Evolutionary conservation across 1,139 yeast species (phyloP).

Genomic region (Nakaseomyces uthaithaninus): DNA sequence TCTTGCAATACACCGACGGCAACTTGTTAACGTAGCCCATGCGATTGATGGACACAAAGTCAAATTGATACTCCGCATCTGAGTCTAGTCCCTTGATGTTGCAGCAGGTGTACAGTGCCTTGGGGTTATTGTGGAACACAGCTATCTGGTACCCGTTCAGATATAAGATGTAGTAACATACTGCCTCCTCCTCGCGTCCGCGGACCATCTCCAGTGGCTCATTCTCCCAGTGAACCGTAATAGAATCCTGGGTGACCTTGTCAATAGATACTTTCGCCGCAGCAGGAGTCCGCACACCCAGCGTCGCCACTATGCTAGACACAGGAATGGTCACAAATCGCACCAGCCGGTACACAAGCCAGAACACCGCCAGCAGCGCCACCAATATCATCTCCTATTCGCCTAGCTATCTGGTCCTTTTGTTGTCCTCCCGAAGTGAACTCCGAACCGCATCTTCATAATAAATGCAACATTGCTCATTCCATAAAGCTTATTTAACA

Average conservation of each 20-base stretch:
- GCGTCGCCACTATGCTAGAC: conserved; percentile 40
- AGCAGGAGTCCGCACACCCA: conserved; percentile 50
- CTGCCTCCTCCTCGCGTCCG: conserved; percentile 10
- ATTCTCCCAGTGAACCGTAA: conserved; percentile 52
- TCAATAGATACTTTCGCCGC: conserved; percentile 52
- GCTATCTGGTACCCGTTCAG: conserved; percentile 28
- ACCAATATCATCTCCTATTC: conserved; percentile 2
- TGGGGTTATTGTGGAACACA: conserved; percentile 26
- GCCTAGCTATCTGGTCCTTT: too few relatives aligned
- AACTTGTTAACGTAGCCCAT: conserved; percentile 41
- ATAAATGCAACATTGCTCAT: too few relatives aligned
- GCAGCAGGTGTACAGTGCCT: conserved; percentile 34
- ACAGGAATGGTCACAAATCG: conserved; percentile 38
- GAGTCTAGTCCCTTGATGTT: conserved; percentile 40
- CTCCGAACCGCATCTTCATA: too few relatives aligned
- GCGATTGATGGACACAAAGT: conserved; percentile 46
- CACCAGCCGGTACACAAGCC: conserved; percentile 27
- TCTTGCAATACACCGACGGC: conserved; percentile 40
- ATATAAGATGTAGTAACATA: conserved; percentile 26
- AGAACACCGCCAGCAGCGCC: conserved; percentile 11
- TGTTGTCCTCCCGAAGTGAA: too few relatives aligned
- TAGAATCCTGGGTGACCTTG: conserved; percentile 41
- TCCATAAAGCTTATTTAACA: too few relatives aligned
- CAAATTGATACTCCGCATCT: conserved; percentile 45
- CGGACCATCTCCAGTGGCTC: conserved; percentile 17